phyloP scores from a whole-genome alignment of 768 basidiomycete species.

The Agaricus blazei region DNA sequence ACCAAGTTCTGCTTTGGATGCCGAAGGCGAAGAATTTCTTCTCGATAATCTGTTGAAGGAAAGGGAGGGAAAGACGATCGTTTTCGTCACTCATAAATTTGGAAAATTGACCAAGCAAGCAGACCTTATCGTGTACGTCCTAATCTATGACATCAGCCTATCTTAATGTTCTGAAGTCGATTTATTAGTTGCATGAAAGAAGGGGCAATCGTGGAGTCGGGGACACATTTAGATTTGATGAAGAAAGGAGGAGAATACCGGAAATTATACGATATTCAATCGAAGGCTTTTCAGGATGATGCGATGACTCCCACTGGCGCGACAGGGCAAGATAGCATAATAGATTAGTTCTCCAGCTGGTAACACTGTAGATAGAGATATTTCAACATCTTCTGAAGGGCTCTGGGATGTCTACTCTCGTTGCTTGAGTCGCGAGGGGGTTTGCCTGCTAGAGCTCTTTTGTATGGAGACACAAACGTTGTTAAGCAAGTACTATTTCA shows the following conservation, averaged over 20 bases:
- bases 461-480: no score
- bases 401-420: no score
- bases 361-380: not conserved
- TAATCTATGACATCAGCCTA: not conserved
- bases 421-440: no score
- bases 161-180: not conserved
- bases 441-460: no score
- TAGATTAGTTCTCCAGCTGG: not conserved
- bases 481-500: no score
- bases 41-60: slow-evolving; percentile 31
- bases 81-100: slow-evolving; percentile 55
- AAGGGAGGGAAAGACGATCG: slow-evolving; percentile 45
- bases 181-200: slow-evolving; percentile 38
- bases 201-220: slow-evolving; percentile 33
- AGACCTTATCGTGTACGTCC: slow-evolving; percentile 46
- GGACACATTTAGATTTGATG: slow-evolving; percentile 36
- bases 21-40: slow-evolving; percentile 46
- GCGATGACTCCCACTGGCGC: not conserved
- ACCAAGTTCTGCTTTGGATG: slow-evolving; percentile 53
- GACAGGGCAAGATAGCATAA: not conserved
- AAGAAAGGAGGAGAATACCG: slow-evolving; percentile 31
- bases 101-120: slow-evolving; percentile 43
- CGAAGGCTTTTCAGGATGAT: slow-evolving; percentile 19
- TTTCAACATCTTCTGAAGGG: no score
- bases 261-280: slow-evolving; percentile 36